Conservation (phyloP, 768 basidiomycete species). For the Lactarius pseudohatsudake region DNA sequence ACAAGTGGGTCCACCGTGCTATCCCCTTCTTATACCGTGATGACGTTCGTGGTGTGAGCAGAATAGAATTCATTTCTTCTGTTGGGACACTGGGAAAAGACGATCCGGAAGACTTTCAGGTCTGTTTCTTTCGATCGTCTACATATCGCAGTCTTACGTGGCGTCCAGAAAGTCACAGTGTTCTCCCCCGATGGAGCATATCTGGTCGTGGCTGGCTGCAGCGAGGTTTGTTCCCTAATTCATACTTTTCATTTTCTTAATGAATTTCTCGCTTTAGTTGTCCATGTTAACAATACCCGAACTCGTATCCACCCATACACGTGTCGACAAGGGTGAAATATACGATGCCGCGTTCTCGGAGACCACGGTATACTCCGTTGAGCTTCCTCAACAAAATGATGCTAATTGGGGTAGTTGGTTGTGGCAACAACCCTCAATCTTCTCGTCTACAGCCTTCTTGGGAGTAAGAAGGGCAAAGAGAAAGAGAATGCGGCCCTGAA, state of each 20-base stretch:
- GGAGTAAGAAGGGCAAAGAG: constrained; percentile 43
- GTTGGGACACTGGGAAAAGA: constrained; percentile 62
- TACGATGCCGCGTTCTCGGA: constrained; percentile 82
- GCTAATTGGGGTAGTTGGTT: constrained; percentile 49
- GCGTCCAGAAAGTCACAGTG: constrained; percentile 79
- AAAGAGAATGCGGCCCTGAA: constrained; percentile 35
- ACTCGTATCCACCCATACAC: constrained; percentile 48
- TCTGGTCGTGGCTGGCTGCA: constrained; percentile 71
- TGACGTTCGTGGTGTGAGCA: constrained; percentile 33
- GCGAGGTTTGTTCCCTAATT: constrained; percentile 52
- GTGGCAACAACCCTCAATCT: constrained; percentile 65
- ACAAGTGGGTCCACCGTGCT: constrained; percentile 48
- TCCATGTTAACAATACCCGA: constrained; percentile 32
- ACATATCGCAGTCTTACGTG: constrained; percentile 22
- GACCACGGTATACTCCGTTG: constrained; percentile 47
- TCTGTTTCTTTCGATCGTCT: constrained; percentile 34
- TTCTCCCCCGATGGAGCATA: constrained; percentile 68
- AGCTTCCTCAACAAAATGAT: background rate
- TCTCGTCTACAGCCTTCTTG: constrained; percentile 57
- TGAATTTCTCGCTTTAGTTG: constrained; percentile 27
- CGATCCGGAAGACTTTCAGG: constrained; percentile 83
- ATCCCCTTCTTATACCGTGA: background rate
- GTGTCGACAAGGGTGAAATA: constrained; percentile 69
- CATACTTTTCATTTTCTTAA: background rate
- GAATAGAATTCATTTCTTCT: constrained; percentile 52